Evolutionary conservation across 2,329 filamentous ascomycete species (phyloP), one percentile per base, ranked within the genome.

Genomic region (Aspergillus quadricinctus): DNA sequence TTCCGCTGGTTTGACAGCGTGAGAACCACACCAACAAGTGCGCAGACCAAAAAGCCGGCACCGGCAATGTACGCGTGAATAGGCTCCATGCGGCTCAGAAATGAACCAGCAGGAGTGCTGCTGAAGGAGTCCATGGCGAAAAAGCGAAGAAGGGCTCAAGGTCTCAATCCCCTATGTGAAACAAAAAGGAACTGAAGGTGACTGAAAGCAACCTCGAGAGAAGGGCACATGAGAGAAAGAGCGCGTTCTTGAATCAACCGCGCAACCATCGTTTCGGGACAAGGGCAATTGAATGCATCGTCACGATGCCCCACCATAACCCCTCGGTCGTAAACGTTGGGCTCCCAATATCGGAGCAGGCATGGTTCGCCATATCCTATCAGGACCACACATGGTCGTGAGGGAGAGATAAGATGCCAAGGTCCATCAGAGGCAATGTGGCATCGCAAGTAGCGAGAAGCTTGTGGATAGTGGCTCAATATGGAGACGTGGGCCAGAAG

Each of bases 41-140:
- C 70, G 41, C 68, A 67, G 41, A 75, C 70, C 50, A 68, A 56
- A 41, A 74, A 57, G n/a, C 69, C 72, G 28, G 64, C 62, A n/a
- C 62, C 63, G 19, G 64, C 69, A 56, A 75, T 72, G 57, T 72
- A 72, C 14, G 66, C 29, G 54, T 75, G 69, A 40, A 65, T 61
- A 62, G 62, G 67, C 57, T 69, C 65, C 64, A 71, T 62, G 28
- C 55, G 53, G 52, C 50, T 53, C 52, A 60, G 46, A 31, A 61
- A 45, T 21, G 57, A 52, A 35, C 57, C 59, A 52, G 51, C 48
- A 43, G 54, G 43, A 46, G 28, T 51, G 49, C 35, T 58, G 50
- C 53, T 57, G 56, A 63, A 48, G 43, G 53, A 55, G 49, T 48
- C 59, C 58, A 64, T 63, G 50, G 50, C 48, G 51, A 17, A 55